Evolutionary conservation across 2,329 filamentous ascomycete species (phyloP), one percentile per base, ranked within the genome.

Genomic region (Teratosphaeriaceae sp.): DNA sequence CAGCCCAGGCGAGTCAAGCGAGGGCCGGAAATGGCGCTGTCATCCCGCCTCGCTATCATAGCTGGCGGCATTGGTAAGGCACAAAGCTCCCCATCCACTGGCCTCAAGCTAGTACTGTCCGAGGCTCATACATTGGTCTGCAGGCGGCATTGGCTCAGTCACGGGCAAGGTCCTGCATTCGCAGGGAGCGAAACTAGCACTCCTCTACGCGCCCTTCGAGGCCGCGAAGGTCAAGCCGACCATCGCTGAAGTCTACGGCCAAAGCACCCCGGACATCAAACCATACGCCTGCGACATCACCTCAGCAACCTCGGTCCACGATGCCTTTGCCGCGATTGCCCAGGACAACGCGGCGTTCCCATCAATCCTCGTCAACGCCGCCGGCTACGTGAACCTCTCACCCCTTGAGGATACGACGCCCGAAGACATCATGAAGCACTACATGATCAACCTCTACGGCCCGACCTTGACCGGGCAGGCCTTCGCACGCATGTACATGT

Each of bases 161-260:
- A 69, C 68, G 2, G 70, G 66, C 33, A 55, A 63, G 38, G 61
- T 66, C 13, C 57, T 73, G 1, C 59, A 61, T 19, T 55, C 64
- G 3, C 60, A 68, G 46, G 69, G 69, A 3, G 66, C 68, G 4
- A 62, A 56, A 11, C 52, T 73, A 3, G 70, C 68, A 5, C 63
- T 73, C 12, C 56, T 73, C 0, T 72, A 72, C 40, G 70, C 70
- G 0, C 69, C 69, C 1, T 72, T 71, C 46, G 70, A 73, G 50
- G 61, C 65, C 1, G 42, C 56, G 23, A 59, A 60, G 7, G 62
- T 63, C 15, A 54, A 65, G 18, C 51, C 65, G 27, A 59, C 65
- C 0, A n/a, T 53, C 60, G 12, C n/a, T n/a, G n/a, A 38, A 57
- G 1, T 53, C 61, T 72, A 69, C 50, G 43, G 56, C 31, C 37